Percentiles rank a stretch among this genome's conserved stretches.
Evolutionary conservation across 805 yeast species (phyloP).

Genomic region (Yamadazyma kitorensis): DNA sequence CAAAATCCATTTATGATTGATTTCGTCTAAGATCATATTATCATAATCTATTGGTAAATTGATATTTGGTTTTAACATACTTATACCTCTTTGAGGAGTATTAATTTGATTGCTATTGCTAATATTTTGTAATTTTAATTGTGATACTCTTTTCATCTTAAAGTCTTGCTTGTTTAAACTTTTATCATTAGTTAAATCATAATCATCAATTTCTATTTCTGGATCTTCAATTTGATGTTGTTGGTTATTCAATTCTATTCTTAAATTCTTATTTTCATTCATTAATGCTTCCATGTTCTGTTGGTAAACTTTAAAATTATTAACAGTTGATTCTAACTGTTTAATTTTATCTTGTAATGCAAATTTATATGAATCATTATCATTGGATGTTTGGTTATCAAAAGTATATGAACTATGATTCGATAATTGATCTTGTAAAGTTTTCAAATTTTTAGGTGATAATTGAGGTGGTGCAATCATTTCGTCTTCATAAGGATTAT

Average conservation of each 20-base stretch:
- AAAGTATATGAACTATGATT: slow-evolving; percentile 30
- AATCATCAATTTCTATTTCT: slow-evolving; percentile 19
- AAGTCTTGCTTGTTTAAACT: slow-evolving; percentile 17
- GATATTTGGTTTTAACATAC: slow-evolving; percentile 34
- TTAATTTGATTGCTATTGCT: slow-evolving; percentile 4
- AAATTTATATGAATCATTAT: slow-evolving; percentile 1
- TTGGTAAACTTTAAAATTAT: slow-evolving; percentile 6
- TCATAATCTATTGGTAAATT: slow-evolving; percentile 34
- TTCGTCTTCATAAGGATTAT: too few species aligned
- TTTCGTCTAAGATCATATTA: slow-evolving; percentile 29
- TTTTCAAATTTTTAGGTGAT: slow-evolving; percentile 2
- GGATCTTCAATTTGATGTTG: slow-evolving; percentile 2
- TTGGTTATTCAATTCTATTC: slow-evolving; percentile 8
- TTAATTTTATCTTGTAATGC: slow-evolving; percentile 10
- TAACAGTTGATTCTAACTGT: slow-evolving; percentile 9
- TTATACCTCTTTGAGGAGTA: slow-evolving; percentile 12
- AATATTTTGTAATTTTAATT: slow-evolving; percentile 23
- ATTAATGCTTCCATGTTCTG: slow-evolving; percentile 16
- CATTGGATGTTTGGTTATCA: slow-evolving; percentile 14
- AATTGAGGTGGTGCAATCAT: too few species aligned
- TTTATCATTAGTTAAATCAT: slow-evolving; percentile 20
- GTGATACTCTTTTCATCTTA: slow-evolving; percentile 39
- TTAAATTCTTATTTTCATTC: slow-evolving; percentile 11
- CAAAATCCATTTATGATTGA: slow-evolving; percentile 29
- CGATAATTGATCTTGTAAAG: slow-evolving; percentile 4